These are phyloP conservation scores for Neospora caninum DNA, from an alignment of 169 alveolate genomes.

Conservation along the genomic window DNA sequence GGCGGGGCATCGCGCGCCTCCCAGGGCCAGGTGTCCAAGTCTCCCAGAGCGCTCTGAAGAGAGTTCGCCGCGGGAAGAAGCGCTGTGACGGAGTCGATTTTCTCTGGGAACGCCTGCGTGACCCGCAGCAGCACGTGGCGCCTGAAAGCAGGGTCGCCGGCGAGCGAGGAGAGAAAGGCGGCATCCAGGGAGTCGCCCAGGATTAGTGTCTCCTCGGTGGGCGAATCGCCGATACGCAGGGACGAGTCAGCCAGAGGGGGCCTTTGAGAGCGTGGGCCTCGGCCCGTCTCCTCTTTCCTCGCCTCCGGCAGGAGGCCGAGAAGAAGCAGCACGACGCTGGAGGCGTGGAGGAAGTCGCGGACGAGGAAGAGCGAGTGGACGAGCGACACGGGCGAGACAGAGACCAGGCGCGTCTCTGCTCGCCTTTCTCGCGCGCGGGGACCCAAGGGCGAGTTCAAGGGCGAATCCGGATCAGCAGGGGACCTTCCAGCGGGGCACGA, in stretches of 20 bases:
- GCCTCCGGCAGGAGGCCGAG: not conserved
- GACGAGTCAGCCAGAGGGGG: not conserved
- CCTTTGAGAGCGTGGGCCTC: not conserved
- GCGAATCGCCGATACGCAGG: not conserved
- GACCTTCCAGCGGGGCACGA: not conserved
- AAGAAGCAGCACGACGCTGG: not conserved
- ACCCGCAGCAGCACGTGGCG: slow-evolving; percentile 7
- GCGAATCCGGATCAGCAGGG: not conserved
- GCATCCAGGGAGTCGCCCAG: no score
- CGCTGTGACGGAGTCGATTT: not conserved
- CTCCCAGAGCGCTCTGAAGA: not conserved
- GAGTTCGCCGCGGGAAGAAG: not conserved
- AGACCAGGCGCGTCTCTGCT: not conserved
- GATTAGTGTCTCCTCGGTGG: no score
- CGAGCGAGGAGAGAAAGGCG: not conserved
- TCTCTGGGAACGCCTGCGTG: not conserved
- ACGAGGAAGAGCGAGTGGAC: slow-evolving; percentile 10
- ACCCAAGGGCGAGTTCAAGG: not conserved
- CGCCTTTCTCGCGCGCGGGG: not conserved
- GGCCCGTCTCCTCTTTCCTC: not conserved
- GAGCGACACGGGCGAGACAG: not conserved
- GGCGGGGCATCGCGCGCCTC: not conserved
- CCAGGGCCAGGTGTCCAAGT: not conserved
- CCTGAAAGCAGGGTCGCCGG: slow-evolving; percentile 7
- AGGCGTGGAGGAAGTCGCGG: not conserved